Evolutionary conservation across 2,329 filamentous ascomycete genomes (phyloP), one percentile per base, ranked within the genome.

Genomic region (Sclerotinia glacialis): DNA sequence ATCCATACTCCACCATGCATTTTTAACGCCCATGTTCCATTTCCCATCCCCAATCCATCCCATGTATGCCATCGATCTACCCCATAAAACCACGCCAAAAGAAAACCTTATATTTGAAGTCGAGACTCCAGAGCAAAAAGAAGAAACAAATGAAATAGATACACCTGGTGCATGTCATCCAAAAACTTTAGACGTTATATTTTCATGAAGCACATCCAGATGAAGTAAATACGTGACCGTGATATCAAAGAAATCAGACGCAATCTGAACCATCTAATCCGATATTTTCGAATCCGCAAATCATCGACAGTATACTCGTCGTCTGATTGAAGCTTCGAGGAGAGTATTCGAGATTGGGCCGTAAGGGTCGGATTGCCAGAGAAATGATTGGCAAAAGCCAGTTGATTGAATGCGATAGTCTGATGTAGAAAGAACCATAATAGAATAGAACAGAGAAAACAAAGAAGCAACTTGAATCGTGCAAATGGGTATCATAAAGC

Each of bases 1-100:
- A 23, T 21, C 58, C 58, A 61, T 61, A 49, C 58, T 49, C 44
- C 58, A 61, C 44, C n/a, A 61, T 61, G 44, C 58, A 61, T 61
- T 61, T 59, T 49, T 61, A n/a, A 61, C 44, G 58, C 58, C 58
- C 28, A 49, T 61, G 5, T 16, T 4, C 12, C 14, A 40, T 40
- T 40, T 8, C 42, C 26, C 16, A 54, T 42, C 26, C 37, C 9
- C 37, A 40, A 59, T 16, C 21, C 42, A 59, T 47, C 21, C 56
- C 42, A 47, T 56, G 37, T 47, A 61, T 49, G 58, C 44, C 3
- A n/a, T 49, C 8, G 28, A 61, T 61, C n/a, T 37, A 61, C 14
- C 8, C 14, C 31, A 49, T 50, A 61, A 60, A 60, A 49, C 14
- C n/a, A 46, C n/a, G 58, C 44, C 49, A 23, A 49, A 49, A 21